Base-by-base conservation (phyloP, 345 rosid species). In the Gossypium thurberi region DNA sequence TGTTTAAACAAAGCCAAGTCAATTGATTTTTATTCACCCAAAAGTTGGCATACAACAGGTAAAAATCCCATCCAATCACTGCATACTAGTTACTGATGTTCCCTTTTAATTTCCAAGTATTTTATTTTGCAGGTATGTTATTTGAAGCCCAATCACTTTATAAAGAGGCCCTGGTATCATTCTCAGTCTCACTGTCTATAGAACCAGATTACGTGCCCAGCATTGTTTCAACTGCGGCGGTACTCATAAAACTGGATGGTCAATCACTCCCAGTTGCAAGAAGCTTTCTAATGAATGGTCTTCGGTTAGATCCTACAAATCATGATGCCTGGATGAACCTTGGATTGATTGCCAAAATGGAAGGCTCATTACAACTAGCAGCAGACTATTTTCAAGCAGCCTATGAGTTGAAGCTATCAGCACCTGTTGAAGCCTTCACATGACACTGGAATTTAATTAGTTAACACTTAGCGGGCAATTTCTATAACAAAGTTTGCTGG, bases 361-460 rank as follows among this genome's bases (percentile, higher is more conserved):
- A 95, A 82, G 99, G 98, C 73, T 84, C 84, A 3, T 68, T 85
- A 26, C 87, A 84, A 51, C 93, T 86, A 83, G 98, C 98, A 20
- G 96, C 96, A 37, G 97, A 95, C 33, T 95, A 79, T 80, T 91
- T 88, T 78, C 96, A 95, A 80, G 98, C 98, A 65, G 96, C 99
- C 5, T 87, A 88, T 78, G 97, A 95, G 72, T 92, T 95, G 48
- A 72, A 87, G 78, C 75, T 82, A 26, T 86, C 97, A 2, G 91
- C 97, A 71, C 96, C 98, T 12, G 87, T 89, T 56, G 88, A 89
- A 70, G 81, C 88, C 79, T 86, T 87, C 58, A 52, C 37, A 28
- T 83, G 78, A 74, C 18, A 42, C 14, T 40, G 43, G 58, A 3
- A 68, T 17, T 51, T 65, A 14, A 68, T 50, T 26, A n/a, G 44